Conservation (phyloP, 2,329 filamentous ascomycete species). For the Fusarium pseudograminearum region DNA sequence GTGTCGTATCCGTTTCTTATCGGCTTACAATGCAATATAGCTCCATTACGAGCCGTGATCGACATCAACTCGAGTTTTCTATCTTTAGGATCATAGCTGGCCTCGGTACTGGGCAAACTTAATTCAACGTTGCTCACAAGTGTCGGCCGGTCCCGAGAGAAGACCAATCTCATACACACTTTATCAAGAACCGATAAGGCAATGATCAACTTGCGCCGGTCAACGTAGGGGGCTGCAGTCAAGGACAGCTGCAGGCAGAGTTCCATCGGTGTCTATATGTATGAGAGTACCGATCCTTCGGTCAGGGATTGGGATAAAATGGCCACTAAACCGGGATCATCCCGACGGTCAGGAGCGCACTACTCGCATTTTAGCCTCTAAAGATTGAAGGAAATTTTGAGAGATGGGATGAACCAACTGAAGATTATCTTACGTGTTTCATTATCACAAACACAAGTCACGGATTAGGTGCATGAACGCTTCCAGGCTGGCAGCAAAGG, state of each 20-base stretch:
- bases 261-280: conserved; percentile 40
- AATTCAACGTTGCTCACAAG: conserved; percentile 37
- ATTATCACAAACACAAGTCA: not conserved
- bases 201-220: conserved; percentile 43
- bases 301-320: conserved; percentile 38
- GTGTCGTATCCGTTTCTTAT: conserved; percentile 1
- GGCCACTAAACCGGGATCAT: conserved; percentile 29
- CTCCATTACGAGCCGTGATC: not conserved
- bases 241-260: conserved; percentile 39
- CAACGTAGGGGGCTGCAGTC: conserved; percentile 33
- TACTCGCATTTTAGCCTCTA: conserved; percentile 11
- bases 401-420: conserved; percentile 1
- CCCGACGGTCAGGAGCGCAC: conserved; percentile 20
- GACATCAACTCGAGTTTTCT: conserved; percentile 26
- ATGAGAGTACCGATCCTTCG: conserved; percentile 42
- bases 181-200: conserved; percentile 32
- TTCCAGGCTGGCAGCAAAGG: not conserved
- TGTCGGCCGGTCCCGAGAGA: conserved; percentile 45
- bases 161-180: conserved; percentile 27
- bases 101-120: conserved; percentile 35
- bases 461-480: conserved; percentile 2
- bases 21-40: not conserved
- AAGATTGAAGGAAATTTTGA: not conserved
- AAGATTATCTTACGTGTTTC: not conserved
- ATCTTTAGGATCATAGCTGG: conserved; percentile 10